Conservation (phyloP, 2,329 filamentous ascomycete species). For the Beauveria bassiana region DNA sequence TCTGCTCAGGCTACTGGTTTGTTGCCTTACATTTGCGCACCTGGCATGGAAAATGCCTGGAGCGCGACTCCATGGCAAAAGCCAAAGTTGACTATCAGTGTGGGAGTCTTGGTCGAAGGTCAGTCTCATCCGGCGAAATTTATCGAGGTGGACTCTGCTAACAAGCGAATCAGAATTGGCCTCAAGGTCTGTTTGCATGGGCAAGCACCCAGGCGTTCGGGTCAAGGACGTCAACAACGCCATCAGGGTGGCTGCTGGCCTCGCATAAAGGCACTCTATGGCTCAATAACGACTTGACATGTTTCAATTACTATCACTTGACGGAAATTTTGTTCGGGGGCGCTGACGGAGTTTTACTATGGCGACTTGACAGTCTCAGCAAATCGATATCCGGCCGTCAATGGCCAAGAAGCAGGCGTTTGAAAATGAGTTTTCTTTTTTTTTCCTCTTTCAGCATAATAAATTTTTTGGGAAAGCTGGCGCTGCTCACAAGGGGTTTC, state of each 20-base stretch:
- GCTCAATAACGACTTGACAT: not conserved
- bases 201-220: constrained; percentile 30
- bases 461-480: not conserved
- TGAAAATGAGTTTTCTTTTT: not conserved
- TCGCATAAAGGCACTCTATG: not conserved
- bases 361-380: not conserved
- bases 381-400: not conserved
- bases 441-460: not conserved
- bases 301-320: not conserved
- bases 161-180: constrained; percentile 26
- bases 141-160: not conserved
- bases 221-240: constrained; percentile 29
- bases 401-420: not conserved
- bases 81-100: constrained; percentile 28
- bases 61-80: constrained; percentile 18
- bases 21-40: constrained; percentile 5
- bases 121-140: constrained; percentile 11
- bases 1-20: not conserved
- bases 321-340: not conserved
- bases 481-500: too few species aligned
- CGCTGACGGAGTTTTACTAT: not conserved
- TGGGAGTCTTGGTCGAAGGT: constrained; percentile 28
- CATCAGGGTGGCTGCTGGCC: constrained; percentile 21
- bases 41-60: constrained; percentile 12
- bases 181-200: constrained; percentile 29